Conservation (phyloP, 2,329 filamentous ascomycete species). For the Zalaria sp. region DNA sequence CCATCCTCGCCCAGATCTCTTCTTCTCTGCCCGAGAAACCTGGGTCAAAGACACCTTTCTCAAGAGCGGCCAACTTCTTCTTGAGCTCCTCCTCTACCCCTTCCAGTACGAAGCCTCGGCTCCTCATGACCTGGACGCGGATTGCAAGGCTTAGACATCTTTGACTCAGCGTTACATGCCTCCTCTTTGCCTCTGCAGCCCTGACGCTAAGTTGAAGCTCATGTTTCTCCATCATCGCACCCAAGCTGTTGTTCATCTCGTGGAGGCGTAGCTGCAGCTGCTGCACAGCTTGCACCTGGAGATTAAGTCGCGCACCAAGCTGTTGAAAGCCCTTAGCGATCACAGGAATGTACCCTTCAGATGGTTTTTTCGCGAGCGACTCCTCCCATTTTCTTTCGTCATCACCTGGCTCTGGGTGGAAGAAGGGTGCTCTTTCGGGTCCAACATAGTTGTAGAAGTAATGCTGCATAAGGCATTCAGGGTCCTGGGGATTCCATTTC, state of each 20-base stretch:
- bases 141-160: conserved; percentile 62
- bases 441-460: conserved; percentile 84
- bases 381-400: conserved; percentile 73
- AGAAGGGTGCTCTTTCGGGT: conserved; percentile 60
- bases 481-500: conserved; percentile 59
- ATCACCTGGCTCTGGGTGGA: conserved; percentile 54
- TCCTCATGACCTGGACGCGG: conserved; percentile 67
- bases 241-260: conserved; percentile 63
- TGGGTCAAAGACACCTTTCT: conserved; percentile 59
- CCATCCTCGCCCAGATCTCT: conserved; percentile 73
- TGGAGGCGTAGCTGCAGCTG: conserved; percentile 61
- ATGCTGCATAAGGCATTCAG: conserved; percentile 61
- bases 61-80: conserved; percentile 54
- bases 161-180: conserved; percentile 59
- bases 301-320: conserved; percentile 56
- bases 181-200: conserved; percentile 56
- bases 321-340: conserved; percentile 60
- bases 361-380: conserved; percentile 66
- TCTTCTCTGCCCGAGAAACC: conserved; percentile 62
- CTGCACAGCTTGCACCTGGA: conserved; percentile 54
- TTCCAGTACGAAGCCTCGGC: conserved; percentile 67
- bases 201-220: conserved; percentile 64
- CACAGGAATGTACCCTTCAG: conserved; percentile 61
- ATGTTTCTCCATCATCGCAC: conserved; percentile 59
- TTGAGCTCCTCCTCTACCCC: conserved; percentile 67